Evolutionary conservation across 1,284 basidiomycete genomes (phyloP), one percentile per base, ranked within the genome.

Genomic region (Sporisorium reilianum): DNA sequence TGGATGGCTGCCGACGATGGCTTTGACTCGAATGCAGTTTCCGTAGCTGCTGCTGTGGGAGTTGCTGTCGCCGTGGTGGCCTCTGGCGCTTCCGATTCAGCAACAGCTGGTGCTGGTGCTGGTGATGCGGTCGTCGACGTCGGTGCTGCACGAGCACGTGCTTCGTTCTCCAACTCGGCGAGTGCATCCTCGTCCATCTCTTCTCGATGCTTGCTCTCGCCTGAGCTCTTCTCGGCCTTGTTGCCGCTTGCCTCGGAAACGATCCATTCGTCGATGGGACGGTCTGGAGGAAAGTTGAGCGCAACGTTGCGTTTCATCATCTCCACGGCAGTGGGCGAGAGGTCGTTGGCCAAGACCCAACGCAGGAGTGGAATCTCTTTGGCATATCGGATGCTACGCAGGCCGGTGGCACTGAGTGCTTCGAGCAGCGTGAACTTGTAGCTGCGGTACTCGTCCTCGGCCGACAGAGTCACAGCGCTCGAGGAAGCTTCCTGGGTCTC

Each of bases 311-410:
- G 88, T 73, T 88, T 90, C 90, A 99, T 98, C 5, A 93, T 93
- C 64, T 89, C 91, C 5, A 91, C 91, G 0, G 96, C 97, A 2
- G 90, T 89, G 0, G 91, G 88, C 0, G 92, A 95, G 7, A 97
- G 85, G 85, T 99, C 96, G 84, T 99, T 99, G 11, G 97, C 96
- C 75, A 97, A 90, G 32, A 99, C 91, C 60, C 67, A 95, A 92
- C 91, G 93, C 69, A 95, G 89, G 40, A 92, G 88, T 0, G 96
- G 95, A 11, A 99, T 95, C 86, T 99, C 96, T 80, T 97, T 95
- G 0, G 96, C 96, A 84, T 99, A 99, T 32, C 96, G 92, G 71
- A 99, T 98, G 4, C 95, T 93, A 12, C 96, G 91, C 25, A 99
- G 88, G 25, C 96, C 96, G 0, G 97, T 99, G 0, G 96, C 96